A percentile compares a stretch with the other conserved stretches of the same genome.
These are phyloP conservation scores for Stephania cephalantha DNA, from an alignment of 164 flowering plant genomes.

Conservation along the genomic window DNA sequence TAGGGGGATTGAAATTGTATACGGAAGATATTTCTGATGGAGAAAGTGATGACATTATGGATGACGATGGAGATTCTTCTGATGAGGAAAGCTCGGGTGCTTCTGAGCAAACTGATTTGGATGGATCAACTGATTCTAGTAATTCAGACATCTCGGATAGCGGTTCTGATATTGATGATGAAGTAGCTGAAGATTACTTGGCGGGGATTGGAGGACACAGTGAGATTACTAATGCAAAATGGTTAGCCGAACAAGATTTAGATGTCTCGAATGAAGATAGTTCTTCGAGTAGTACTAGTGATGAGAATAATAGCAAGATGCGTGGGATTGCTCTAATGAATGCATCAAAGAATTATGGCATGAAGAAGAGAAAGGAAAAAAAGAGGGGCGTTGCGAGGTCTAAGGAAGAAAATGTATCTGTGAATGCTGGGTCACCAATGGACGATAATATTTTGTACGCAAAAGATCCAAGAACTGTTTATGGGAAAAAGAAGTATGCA, in stretches of 20 bases:
- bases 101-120: conserved; percentile 21
- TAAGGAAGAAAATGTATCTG: conserved; percentile 9
- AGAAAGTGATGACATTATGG: conserved; percentile 40
- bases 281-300: conserved; percentile 37
- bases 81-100: conserved; percentile 33
- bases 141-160: conserved; percentile 30
- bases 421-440: conserved; percentile 24
- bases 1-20: conserved; percentile 69
- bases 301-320: conserved; percentile 45
- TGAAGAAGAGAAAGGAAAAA: conserved; percentile 34
- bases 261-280: conserved; percentile 38
- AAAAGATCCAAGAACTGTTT: conserved; percentile 59
- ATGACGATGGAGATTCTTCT: conserved; percentile 22
- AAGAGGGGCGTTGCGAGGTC: conserved; percentile 22
- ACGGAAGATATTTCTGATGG: conserved; percentile 60
- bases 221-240: conserved; percentile 39
- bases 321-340: conserved; percentile 55
- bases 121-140: conserved; percentile 35
- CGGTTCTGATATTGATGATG: conserved; percentile 75
- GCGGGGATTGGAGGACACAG: conserved; percentile 78
- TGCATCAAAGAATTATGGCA: conserved; percentile 69
- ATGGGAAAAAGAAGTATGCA: conserved; percentile 51
- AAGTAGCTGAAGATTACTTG: conserved; percentile 69
- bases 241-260: conserved; percentile 34
- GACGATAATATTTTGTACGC: conserved; percentile 54